Evolutionary conservation across 768 basidiomycete species (phyloP).

Genomic region (Amanita fuliginea): DNA sequence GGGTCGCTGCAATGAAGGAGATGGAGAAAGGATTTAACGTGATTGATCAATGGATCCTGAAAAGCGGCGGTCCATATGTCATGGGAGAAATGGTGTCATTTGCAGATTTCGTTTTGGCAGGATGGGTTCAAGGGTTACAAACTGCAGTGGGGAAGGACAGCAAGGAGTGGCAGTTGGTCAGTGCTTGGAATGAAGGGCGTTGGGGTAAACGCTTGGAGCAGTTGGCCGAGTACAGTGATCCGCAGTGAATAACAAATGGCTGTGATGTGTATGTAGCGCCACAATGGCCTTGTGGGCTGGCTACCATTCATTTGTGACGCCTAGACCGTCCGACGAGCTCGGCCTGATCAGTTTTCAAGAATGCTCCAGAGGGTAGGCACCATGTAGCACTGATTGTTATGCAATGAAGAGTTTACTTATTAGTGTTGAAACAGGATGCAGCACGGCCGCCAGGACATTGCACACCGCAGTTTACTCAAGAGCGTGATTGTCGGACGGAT

Average conservation of each 20-base stretch:
- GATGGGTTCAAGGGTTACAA: slow-evolving; percentile 2
- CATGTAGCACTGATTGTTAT: neutral
- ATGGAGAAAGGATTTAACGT: slow-evolving; percentile 15
- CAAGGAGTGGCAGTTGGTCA: slow-evolving; percentile 7
- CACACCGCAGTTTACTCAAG: neutral
- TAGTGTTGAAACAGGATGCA: neutral
- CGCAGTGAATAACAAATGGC: neutral
- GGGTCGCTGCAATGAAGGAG: slow-evolving; percentile 20
- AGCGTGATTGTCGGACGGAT: neutral
- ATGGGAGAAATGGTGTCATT: slow-evolving; percentile 4
- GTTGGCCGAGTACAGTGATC: slow-evolving; percentile 7
- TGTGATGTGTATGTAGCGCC: no score
- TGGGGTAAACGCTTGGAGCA: slow-evolving; percentile 6
- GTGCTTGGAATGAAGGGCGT: slow-evolving; percentile 9
- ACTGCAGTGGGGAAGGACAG: slow-evolving; percentile 5
- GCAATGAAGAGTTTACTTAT: neutral
- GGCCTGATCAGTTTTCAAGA: neutral
- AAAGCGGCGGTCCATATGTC: slow-evolving; percentile 11
- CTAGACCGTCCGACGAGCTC: neutral
- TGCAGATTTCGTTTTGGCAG: no score
- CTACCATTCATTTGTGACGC: no score
- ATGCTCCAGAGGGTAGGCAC: neutral
- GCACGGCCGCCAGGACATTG: neutral
- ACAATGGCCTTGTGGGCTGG: no score
- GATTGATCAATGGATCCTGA: slow-evolving; percentile 11